Evolutionary conservation across 2,329 filamentous ascomycete species (phyloP), one percentile per base, ranked within the genome.

Genomic region (Cladosporium oxysporum): DNA sequence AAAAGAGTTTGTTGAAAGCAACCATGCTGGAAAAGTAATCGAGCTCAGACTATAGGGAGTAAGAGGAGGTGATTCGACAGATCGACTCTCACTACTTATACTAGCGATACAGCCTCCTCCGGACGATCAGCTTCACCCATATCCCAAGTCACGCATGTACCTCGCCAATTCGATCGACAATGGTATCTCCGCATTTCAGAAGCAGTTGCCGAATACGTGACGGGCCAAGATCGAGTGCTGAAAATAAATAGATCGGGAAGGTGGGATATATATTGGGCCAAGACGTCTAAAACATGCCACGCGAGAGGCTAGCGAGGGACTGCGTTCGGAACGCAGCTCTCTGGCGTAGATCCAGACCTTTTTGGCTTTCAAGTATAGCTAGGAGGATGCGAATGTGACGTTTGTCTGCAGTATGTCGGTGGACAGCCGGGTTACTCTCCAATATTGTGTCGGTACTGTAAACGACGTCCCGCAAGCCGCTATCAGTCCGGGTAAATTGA

Each of bases 401-500:
- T 59, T 33, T 10, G 4, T 49, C 10, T 2, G 41, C 58, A 35
- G 6, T 14, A 4, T 49, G 23, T 18, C 31, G 7, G 26, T 60
- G 16, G 28, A 49, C 16, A 47, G 8, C 14, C 6, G 26, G 26
- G 41, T 49, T 49, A 18, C 41, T n/a, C 23, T n/a, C 23, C 6
- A 47, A 41, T 60, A 29, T 60, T 49, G 29, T n/a, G 10, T n/a
- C n/a, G 57, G 23, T 11, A 44, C 21, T 1, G 28, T 53, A 8
- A 6, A 59, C 21, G 35, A 14, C 8, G 23, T 23, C 5, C 16
- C 10, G 49, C 33, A 63, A 57, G 60, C 60, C 60, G 47, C 60
- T 47, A 57, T 57, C 29, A 57, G 44, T 16, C 49, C 60, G 50
- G 61, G 47, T 61, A 50, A 63, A 67, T 64, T 31, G 23, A 44